Evolutionary conservation across 139 green algal species (phyloP).

Genomic region (Dunaliella primolecta): DNA sequence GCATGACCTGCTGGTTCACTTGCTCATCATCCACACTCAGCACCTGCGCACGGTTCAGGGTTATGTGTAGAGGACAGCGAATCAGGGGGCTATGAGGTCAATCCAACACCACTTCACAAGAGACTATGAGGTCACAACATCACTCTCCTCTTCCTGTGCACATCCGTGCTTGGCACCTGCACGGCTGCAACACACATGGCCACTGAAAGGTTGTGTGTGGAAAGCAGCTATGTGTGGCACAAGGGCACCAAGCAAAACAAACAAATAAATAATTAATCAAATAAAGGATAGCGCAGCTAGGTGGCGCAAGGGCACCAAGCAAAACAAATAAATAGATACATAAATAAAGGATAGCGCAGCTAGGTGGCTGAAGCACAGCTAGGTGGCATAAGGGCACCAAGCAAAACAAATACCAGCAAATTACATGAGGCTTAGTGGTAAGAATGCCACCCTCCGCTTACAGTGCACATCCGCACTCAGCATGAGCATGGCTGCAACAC

Average conservation of each 20-base stretch:
- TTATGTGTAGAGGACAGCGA: background rate
- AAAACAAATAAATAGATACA: background rate
- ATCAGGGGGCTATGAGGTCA: background rate
- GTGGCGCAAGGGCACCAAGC: background rate
- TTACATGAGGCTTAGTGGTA: background rate
- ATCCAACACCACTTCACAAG: background rate
- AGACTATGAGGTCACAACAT: background rate
- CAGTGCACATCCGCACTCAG: background rate
- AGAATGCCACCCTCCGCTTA: background rate
- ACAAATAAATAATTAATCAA: background rate
- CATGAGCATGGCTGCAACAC: background rate
- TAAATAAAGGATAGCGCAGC: background rate
- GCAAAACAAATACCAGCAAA: background rate
- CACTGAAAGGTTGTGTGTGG: too few species aligned
- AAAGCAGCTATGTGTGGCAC: too few species aligned
- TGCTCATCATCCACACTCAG: conserved; percentile 10
- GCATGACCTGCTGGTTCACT: conserved; percentile 63
- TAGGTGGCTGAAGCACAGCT: background rate
- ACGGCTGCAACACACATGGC: background rate
- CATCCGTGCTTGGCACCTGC: background rate
- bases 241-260: background rate
- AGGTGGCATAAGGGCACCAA: background rate
- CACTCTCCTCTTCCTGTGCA: background rate
- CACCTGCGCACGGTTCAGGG: background rate
- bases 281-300: background rate